These are phyloP conservation scores for Phytophthora tentaculata DNA, from an alignment of 352 stramenopile species.

Conservation along the genomic window DNA sequence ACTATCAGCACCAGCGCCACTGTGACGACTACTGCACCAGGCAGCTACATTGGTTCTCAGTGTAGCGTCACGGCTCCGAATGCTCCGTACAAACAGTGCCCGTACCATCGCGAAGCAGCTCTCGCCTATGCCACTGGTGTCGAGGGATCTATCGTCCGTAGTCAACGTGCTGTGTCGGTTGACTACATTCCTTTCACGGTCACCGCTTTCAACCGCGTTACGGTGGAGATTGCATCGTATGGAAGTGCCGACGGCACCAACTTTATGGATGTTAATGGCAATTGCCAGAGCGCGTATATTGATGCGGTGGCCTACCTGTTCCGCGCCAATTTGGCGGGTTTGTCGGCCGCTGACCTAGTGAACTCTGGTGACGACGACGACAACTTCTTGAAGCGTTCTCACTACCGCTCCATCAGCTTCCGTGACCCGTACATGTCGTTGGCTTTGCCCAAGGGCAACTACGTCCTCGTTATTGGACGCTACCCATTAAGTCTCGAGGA, in stretches of 20 bases:
- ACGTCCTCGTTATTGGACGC: slow-evolving; percentile 67
- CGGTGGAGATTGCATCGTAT: slow-evolving; percentile 68
- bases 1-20: slow-evolving; percentile 50
- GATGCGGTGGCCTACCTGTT: slow-evolving; percentile 72
- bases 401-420: slow-evolving; percentile 70
- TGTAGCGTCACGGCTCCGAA: slow-evolving; percentile 38
- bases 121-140: slow-evolving; percentile 39
- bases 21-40: slow-evolving; percentile 40
- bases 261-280: slow-evolving; percentile 69
- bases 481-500: slow-evolving; percentile 71
- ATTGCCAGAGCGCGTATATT: slow-evolving; percentile 71
- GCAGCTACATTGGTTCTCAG: slow-evolving; percentile 72
- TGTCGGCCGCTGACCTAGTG: slow-evolving; percentile 54
- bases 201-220: slow-evolving; percentile 53
- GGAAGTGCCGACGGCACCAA: slow-evolving; percentile 38
- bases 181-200: slow-evolving; percentile 69
- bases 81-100: slow-evolving; percentile 50
- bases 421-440: slow-evolving; percentile 78
- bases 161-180: slow-evolving; percentile 47
- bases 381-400: slow-evolving; percentile 52
- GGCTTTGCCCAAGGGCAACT: slow-evolving; percentile 50
- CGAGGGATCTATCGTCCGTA: slow-evolving; percentile 66
- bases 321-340: slow-evolving; percentile 33
- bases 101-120: slow-evolving; percentile 62
- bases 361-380: slow-evolving; percentile 68